Conservation (phyloP, 148 eudicot species). For the Chenopodium album region DNA sequence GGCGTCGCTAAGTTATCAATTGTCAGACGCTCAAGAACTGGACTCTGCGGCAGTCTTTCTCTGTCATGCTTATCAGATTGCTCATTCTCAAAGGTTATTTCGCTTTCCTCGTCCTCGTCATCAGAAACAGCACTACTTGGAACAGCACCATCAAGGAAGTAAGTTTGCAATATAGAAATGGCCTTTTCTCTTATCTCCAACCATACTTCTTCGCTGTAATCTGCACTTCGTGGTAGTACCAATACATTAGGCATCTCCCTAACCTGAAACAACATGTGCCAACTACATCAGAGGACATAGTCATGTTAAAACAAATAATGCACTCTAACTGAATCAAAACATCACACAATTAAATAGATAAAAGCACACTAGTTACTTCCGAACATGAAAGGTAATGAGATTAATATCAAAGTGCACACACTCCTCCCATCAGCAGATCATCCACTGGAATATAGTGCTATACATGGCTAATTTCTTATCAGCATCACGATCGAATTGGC, state of each 20-base stretch:
- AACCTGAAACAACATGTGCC: slow-evolving; percentile 46
- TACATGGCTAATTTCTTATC: not conserved
- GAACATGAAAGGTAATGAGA: not conserved
- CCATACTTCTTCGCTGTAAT: slow-evolving; percentile 99
- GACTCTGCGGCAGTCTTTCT: slow-evolving; percentile 48
- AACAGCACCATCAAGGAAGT: slow-evolving; percentile 67
- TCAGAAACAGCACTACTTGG: slow-evolving; percentile 81
- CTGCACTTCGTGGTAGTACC: slow-evolving; percentile 97
- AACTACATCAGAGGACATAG: not conserved
- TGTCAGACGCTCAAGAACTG: slow-evolving; percentile 45
- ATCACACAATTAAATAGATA: not conserved
- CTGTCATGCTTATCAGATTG: slow-evolving; percentile 41
- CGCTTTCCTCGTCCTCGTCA: slow-evolving; percentile 80
- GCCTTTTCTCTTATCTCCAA: slow-evolving; percentile 96
- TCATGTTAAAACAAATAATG: not conserved
- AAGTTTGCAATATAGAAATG: slow-evolving; percentile 73
- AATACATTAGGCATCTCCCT: slow-evolving; percentile 99
- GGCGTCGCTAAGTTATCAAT: slow-evolving; percentile 41
- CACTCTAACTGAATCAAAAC: not conserved
- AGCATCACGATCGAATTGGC: not conserved
- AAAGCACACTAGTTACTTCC: not conserved
- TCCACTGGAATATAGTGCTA: not conserved
- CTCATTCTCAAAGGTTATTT: slow-evolving; percentile 54
- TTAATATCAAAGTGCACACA: not conserved
- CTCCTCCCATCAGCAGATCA: not conserved